These are phyloP conservation scores for Apiospora koreana DNA, from an alignment of 2,329 filamentous ascomycete genomes.

Conservation along the genomic window DNA sequence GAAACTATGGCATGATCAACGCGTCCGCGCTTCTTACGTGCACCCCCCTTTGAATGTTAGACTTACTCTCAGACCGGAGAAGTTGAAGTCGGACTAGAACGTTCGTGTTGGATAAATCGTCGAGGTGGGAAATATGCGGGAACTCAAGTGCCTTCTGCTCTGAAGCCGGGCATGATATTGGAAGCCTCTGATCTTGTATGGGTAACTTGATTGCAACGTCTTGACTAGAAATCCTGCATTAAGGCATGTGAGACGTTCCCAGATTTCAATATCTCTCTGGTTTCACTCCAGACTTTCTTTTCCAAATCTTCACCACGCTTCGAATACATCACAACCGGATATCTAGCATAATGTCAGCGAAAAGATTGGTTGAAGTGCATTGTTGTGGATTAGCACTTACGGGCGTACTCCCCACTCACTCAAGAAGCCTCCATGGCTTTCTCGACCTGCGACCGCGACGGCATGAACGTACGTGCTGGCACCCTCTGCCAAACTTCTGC, in stretches of 20 bases:
- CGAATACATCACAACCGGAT: not conserved
- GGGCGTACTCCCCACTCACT: conserved; percentile 9
- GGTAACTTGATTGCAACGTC: not conserved
- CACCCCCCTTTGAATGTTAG: conserved; percentile 1
- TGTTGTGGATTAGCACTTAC: conserved; percentile 2
- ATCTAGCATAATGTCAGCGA: not conserved
- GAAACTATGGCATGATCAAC: conserved; percentile 6
- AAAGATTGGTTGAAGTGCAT: not conserved
- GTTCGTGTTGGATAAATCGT: not conserved
- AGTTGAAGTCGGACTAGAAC: not conserved
- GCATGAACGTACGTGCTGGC: conserved; percentile 12
- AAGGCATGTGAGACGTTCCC: not conserved
- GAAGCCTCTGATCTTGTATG: not conserved
- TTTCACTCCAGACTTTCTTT: not conserved
- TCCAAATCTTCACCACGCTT: not conserved
- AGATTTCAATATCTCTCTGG: not conserved
- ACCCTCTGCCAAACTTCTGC: not conserved
- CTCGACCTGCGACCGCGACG: not conserved
- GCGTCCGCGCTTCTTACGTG: not conserved
- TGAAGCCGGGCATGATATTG: not conserved
- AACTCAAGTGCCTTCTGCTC: not conserved
- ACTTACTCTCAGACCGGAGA: not conserved
- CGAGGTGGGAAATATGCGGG: not conserved
- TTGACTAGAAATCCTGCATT: conserved; percentile 7
- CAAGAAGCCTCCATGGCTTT: conserved; percentile 8